Evolutionary conservation across 2,329 filamentous ascomycete species (phyloP).

Genomic region (Conoideocrella luteorostrata): DNA sequence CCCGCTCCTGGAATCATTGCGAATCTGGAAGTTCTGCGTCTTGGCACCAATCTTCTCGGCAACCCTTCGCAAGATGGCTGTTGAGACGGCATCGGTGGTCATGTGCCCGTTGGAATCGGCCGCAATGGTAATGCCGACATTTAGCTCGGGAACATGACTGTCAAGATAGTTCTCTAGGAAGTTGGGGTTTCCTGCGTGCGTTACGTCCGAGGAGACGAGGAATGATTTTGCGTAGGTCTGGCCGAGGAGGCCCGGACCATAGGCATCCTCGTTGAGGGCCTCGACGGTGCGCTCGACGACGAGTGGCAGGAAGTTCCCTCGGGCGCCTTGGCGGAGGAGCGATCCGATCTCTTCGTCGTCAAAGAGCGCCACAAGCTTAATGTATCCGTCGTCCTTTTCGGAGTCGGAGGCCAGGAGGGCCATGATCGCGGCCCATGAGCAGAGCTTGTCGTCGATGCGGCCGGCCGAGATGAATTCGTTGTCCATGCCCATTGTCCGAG

Average conservation of each 20-base stretch:
- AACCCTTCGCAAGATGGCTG: constrained; percentile 70
- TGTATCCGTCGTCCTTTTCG: constrained; percentile 54
- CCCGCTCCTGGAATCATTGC: constrained; percentile 83
- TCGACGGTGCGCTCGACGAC: constrained; percentile 79
- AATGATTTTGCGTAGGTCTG: constrained; percentile 90
- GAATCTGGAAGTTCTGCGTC: constrained; percentile 87
- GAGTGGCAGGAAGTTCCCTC: constrained; percentile 78
- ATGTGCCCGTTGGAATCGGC: constrained; percentile 90
- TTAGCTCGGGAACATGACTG: constrained; percentile 80
- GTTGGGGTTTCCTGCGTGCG: constrained; percentile 91
- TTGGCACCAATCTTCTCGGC: constrained; percentile 66
- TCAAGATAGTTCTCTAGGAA: constrained; percentile 79
- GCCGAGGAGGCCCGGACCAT: constrained; percentile 58
- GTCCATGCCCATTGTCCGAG: constrained; percentile 75
- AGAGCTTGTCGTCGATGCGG: constrained; percentile 95
- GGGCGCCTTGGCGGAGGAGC: constrained; percentile 80
- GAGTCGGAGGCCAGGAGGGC: constrained; percentile 64
- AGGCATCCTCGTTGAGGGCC: constrained; percentile 46
- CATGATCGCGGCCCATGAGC: constrained; percentile 85
- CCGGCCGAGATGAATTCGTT: constrained; percentile 93
- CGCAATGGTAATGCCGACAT: constrained; percentile 75
- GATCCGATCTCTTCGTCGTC: constrained; percentile 97
- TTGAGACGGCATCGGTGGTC: constrained; percentile 86
- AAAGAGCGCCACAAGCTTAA: constrained; percentile 91
- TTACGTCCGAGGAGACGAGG: constrained; percentile 87